Base-by-base conservation (phyloP, 805 yeast genomes). In the Ascoidea asiatica region DNA sequence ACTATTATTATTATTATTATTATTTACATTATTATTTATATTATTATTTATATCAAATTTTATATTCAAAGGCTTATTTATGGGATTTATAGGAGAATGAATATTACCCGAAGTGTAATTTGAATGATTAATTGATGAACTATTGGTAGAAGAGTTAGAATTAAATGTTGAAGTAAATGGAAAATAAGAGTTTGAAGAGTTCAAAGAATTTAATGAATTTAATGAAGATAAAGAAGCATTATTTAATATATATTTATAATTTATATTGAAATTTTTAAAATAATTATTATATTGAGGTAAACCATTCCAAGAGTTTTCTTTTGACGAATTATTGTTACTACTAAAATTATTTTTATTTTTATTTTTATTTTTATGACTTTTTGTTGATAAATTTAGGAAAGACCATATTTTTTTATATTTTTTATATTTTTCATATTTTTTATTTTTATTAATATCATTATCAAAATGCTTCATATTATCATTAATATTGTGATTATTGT, bases 241-340 rank as follows among this genome's bases (percentile, higher is more conserved):
- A n/a, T n/a, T n/a, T n/a, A n/a, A n/a, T n/a, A n/a, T n/a, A n/a
- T n/a, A n/a, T n/a, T n/a, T n/a, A n/a, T n/a, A n/a, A n/a, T n/a
- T n/a, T n/a, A n/a, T n/a, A n/a, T n/a, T n/a, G n/a, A n/a, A n/a
- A n/a, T n/a, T n/a, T 29, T 29, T 8, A 15, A 11, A 8, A 29
- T 29, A 29, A 29, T 29, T 8, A 29, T 11, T 56, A 56, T 89
- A 90, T 36, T 92, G 70, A 13, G 75, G 65, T 21, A 90, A 61
- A 1, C 97, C 97, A 48, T 65, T 72, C 97, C 97, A 90, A 13
- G 41, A 38, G 13, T 19, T 22, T 15, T n/a, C 19, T 17, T 20
- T 13, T n/a, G 42, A 40, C 8, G 33, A 17, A 8, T 21, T 19
- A 7, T 20, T 17, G 19, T 21, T 40, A 22, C 13, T 40, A 5